Conservation (phyloP, 176 grass and related monocot species). For the Eleusine indica region DNA sequence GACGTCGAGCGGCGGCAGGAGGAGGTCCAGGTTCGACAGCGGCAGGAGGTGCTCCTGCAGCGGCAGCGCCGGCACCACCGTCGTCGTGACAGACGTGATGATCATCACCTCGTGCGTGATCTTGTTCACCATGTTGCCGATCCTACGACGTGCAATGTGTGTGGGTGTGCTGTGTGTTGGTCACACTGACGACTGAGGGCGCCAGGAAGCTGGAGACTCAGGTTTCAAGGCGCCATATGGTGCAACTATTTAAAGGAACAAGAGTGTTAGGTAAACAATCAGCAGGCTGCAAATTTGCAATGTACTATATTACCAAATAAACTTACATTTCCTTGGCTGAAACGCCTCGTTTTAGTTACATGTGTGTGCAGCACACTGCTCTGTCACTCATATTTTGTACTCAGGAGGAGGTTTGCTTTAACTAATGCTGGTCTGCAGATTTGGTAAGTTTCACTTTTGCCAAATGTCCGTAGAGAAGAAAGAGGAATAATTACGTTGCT, state of each 20-base stretch:
- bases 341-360: background rate
- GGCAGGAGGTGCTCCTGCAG: constrained; percentile 50
- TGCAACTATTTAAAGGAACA: background rate
- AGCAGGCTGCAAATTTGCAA: background rate
- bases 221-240: background rate
- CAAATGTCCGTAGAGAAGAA: background rate
- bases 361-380: background rate
- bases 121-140: constrained; percentile 41
- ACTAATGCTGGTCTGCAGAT: background rate
- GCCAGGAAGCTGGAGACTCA: background rate
- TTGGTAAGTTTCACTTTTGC: background rate
- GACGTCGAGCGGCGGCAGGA: constrained; percentile 61
- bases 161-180: background rate
- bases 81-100: constrained; percentile 22
- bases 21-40: constrained; percentile 79
- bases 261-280: background rate
- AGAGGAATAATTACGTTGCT: background rate
- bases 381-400: background rate
- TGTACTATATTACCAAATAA: background rate
- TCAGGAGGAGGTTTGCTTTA: background rate
- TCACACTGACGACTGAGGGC: background rate
- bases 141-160: background rate
- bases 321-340: background rate
- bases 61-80: constrained; percentile 49
- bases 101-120: constrained; percentile 38